Base-by-base conservation (phyloP, 352 stramenopile genomes). In the Saprolegnia parasitica region DNA sequence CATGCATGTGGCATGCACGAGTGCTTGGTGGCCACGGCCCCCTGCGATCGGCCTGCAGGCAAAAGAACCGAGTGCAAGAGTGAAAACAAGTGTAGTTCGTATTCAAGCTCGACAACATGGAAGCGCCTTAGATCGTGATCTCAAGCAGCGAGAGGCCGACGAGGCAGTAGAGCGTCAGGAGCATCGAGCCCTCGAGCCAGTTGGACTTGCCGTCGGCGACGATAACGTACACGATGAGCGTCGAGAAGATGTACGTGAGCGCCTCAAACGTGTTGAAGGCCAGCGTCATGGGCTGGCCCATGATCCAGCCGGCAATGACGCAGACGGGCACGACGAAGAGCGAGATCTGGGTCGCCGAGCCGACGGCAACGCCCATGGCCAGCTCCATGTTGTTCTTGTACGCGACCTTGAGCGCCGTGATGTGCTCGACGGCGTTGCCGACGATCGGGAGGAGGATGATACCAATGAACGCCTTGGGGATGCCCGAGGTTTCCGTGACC, bases 371-470 rank as follows among this genome's bases (percentile, higher is more conserved):
- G 56, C 96, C 97, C 84, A 99, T 97, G 4, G 96, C 90, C 11
- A 99, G 83, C 84, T 99, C 96, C 96, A 99, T 98, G 81, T 99
- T 99, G 79, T 98, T 88, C 79, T 98, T 98, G 68, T 97, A 89
- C 26, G 96, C 97, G 8, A 99, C 96, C 29, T 96, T 97, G 54
- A 99, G 84, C 20, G 97, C 97, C 5, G 96, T 98, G 47, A 98
- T 91, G 75, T 99, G 97, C 77, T 99, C 97, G 5, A 98, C 96
- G 20, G 96, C 96, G 79, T 99, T 99, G 56, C 97, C 96, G 21
- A 99, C 96, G 39, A 99, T 97, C 1, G 97, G 97, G 42, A 99
- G 72, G 67, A 99, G 77, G 71, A 99, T 98, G 35, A 99, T 88
- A 66, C 96, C 96, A 26, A 94, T 89, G 68, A 94, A 94, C 49